phyloP scores from a whole-genome alignment of 148 eudicot species.

The Chenopodium suecicum region DNA sequence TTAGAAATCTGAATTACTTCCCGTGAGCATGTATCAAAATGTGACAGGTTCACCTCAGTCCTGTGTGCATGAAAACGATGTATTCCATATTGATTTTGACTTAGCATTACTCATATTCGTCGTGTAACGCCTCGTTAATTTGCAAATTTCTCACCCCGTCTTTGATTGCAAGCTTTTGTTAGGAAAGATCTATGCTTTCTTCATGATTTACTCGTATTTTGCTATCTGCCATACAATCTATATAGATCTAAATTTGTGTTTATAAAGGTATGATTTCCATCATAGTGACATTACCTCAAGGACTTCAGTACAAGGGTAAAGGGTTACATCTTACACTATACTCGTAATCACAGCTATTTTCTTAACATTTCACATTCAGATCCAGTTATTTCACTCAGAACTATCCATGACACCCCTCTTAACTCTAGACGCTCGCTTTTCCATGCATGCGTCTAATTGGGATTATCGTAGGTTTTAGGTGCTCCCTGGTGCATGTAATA shows the following conservation, averaged over 20 bases:
- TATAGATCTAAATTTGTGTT: neutral
- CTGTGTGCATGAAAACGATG: neutral
- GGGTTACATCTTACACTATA: too few relatives aligned
- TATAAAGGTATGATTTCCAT: too few relatives aligned
- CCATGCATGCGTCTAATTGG: too few relatives aligned
- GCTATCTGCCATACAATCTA: neutral
- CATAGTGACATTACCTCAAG: too few relatives aligned
- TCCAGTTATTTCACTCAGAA: neutral
- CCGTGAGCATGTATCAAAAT: neutral
- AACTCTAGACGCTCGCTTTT: neutral
- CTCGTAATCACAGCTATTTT: too few relatives aligned
- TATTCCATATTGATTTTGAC: too few relatives aligned
- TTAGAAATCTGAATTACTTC: neutral
- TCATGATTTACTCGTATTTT: neutral
- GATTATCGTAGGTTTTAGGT: neutral
- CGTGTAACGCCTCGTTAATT: neutral
- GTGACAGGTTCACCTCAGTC: neutral
- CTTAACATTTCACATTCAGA: too few relatives aligned
- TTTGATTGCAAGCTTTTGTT: neutral
- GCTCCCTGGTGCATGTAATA: neutral
- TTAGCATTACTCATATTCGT: neutral
- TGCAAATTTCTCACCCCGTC: neutral
- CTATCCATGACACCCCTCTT: neutral
- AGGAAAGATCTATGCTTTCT: neutral
- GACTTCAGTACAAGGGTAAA: too few relatives aligned